Evolutionary conservation across 805 yeast genomes (phyloP).

Genomic region (Cyberlindnera galapagoensis): DNA sequence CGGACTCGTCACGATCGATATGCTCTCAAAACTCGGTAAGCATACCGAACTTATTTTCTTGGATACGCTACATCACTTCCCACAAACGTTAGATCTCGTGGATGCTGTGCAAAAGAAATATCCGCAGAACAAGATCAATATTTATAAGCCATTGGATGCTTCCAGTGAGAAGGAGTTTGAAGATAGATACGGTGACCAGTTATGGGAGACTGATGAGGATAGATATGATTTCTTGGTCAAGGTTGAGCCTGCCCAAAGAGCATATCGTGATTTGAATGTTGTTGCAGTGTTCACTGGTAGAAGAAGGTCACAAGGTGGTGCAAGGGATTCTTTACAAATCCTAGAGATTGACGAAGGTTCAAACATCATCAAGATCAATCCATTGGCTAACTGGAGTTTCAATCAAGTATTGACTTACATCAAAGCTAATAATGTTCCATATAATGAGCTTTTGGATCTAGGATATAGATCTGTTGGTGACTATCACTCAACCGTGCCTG

Average conservation of each 20-base stretch:
- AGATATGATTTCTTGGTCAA: constrained; percentile 82
- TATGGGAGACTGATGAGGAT: constrained; percentile 81
- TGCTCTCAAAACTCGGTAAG: constrained; percentile 51
- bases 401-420: constrained; percentile 63
- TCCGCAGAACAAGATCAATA: constrained; percentile 46
- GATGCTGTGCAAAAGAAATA: constrained; percentile 51
- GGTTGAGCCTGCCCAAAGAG: constrained; percentile 88
- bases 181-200: constrained; percentile 57
- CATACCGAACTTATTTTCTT: constrained; percentile 74
- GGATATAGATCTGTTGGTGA: constrained; percentile 94
- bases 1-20: constrained; percentile 83
- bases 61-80: constrained; percentile 90
- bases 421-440: constrained; percentile 68
- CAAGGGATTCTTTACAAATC: constrained; percentile 62
- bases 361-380: constrained; percentile 80
- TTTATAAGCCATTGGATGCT: constrained; percentile 60
- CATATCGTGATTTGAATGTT: constrained; percentile 67
- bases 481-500: constrained; percentile 91
- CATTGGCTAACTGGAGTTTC: constrained; percentile 80
- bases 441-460: constrained; percentile 72
- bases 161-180: constrained; percentile 57
- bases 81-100: constrained; percentile 82
- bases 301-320: constrained; percentile 85
- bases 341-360: constrained; percentile 68
- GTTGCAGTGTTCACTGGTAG: constrained; percentile 89